Conservation (phyloP, 2,329 filamentous ascomycete species). For the Fusarium denticulatum region DNA sequence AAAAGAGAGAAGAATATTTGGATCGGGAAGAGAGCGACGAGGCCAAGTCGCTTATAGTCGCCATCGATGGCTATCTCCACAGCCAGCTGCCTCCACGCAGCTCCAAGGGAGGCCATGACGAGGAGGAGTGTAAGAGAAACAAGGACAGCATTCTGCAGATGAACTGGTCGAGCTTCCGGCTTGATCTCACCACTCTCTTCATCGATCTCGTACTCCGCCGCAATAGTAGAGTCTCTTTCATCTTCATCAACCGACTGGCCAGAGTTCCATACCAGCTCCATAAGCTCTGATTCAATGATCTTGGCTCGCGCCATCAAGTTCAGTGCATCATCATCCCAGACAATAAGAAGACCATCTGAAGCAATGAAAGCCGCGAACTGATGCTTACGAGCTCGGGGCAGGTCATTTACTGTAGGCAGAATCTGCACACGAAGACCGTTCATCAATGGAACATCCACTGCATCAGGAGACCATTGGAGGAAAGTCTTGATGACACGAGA, state of each 20-base stretch:
- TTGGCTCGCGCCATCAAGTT: constrained; percentile 76
- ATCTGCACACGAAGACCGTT: constrained; percentile 83
- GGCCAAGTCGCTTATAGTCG: constrained; percentile 69
- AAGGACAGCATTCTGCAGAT: constrained; percentile 75
- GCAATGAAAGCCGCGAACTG: constrained; percentile 85
- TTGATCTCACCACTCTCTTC: constrained; percentile 75
- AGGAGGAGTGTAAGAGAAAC: constrained; percentile 73
- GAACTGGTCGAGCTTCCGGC: constrained; percentile 71
- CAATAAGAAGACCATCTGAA: constrained; percentile 74
- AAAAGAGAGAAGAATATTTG: constrained; percentile 86
- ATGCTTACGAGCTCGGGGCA: constrained; percentile 76
- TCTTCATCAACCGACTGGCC: constrained; percentile 64
- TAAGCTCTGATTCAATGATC: constrained; percentile 78
- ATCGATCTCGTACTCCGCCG: constrained; percentile 68
- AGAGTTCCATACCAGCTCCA: constrained; percentile 79
- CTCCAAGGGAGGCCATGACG: constrained; percentile 73
- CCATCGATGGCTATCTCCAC: constrained; percentile 74
- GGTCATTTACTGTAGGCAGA: constrained; percentile 75
- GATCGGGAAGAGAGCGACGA: constrained; percentile 73
- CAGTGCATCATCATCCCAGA: constrained; percentile 84
- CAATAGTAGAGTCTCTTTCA: constrained; percentile 59
- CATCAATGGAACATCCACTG: constrained; percentile 77
- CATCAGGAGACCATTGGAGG: constrained; percentile 76
- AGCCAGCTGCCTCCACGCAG: constrained; percentile 75
- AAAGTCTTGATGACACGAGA: constrained; percentile 83